Percentiles rank a stretch among this genome's conserved stretches.
These are phyloP conservation scores for Globisporangium alternatum DNA, from an alignment of 352 stramenopile genomes.

Conservation along the genomic window DNA sequence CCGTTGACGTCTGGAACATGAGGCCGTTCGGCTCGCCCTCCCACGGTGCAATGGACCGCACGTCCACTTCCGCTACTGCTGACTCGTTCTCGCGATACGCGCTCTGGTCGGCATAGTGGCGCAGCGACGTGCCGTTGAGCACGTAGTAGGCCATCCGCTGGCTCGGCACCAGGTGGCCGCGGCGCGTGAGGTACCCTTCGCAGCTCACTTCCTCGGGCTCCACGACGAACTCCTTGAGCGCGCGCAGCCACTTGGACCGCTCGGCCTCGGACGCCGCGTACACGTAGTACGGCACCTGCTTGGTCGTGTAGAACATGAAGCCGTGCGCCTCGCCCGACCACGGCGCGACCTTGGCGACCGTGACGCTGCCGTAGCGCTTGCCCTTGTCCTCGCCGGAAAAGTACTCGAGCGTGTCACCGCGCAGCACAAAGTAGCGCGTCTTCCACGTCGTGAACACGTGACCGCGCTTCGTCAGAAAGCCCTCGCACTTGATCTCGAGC, in stretches of 20 bases:
- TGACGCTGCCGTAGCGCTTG: constrained; percentile 84
- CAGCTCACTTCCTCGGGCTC: constrained; percentile 84
- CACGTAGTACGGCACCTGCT: constrained; percentile 89
- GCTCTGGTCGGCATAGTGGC: constrained; percentile 79
- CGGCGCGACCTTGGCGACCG: constrained; percentile 81
- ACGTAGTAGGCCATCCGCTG: constrained; percentile 87
- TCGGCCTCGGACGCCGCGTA: constrained; percentile 82
- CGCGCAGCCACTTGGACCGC: constrained; percentile 74
- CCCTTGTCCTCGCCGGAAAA: constrained; percentile 81
- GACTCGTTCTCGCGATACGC: constrained; percentile 85
- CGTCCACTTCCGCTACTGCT: constrained; percentile 82
- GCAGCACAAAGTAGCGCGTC: constrained; percentile 86
- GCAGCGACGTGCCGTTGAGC: constrained; percentile 74
- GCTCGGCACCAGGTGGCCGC: constrained; percentile 83
- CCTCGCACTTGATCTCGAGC: constrained; percentile 69
- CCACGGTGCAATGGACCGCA: constrained; percentile 71
- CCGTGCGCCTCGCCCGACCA: constrained; percentile 84
- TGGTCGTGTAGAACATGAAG: constrained; percentile 90
- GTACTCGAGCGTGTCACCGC: constrained; percentile 81
- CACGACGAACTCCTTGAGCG: constrained; percentile 82
- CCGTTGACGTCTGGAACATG: constrained; percentile 85
- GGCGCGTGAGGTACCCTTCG: constrained; percentile 85
- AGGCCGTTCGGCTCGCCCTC: constrained; percentile 78
- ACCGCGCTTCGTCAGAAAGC: constrained; percentile 84
- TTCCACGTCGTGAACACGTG: constrained; percentile 91